Base-by-base conservation (phyloP, 2,329 filamentous ascomycete genomes). In the Nemania abortiva region DNA sequence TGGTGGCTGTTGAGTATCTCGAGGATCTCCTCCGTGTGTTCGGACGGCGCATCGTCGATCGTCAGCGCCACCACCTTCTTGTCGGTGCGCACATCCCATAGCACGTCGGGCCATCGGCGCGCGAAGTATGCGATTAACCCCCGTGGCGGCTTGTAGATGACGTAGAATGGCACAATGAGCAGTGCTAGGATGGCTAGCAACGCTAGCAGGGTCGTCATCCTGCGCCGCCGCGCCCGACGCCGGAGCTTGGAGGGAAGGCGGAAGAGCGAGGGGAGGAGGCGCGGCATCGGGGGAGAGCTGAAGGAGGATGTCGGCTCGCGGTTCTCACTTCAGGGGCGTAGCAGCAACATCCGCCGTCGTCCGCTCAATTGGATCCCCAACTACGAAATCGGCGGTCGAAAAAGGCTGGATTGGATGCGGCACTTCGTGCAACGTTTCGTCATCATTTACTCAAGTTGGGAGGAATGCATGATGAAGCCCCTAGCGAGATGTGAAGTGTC, bases 41-140 rank as follows among this genome's bases (percentile, higher is more conserved):
- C 81, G 1, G 92, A 95, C 0, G 94, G 94, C 31, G 90, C 92
- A 81, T 97, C 94, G 82, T 97, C 94, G 75, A 97, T 91, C 0
- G 93, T 97, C 47, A 98, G 85, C 0, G 93, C 94, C 20, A 97
- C 85, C 29, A 95, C 81, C 76, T 91, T 92, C 56, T 87, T 82
- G 9, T 81, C 74, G 0, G 86, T 85, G 37, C 77, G 75, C 52
- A 92, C 86, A 73, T 92, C 90, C 85, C 92, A 97, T 15, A 97
- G 85, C 3, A 97, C 91, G 74, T 94, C 90, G 1, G 93, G 92
- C 86, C 92, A 95, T 70, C 87, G 89, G 73, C 82, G 82, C 75
- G 90, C 87, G 68, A 97, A 88, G 82, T 91, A 91, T 66, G 84
- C 82, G 77, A 97, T 91, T 42, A 97, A 80, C 54, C 87, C 80